Evolutionary conservation across 2,329 filamentous ascomycete genomes (phyloP).

Genomic region (Ilyonectria destructans): DNA sequence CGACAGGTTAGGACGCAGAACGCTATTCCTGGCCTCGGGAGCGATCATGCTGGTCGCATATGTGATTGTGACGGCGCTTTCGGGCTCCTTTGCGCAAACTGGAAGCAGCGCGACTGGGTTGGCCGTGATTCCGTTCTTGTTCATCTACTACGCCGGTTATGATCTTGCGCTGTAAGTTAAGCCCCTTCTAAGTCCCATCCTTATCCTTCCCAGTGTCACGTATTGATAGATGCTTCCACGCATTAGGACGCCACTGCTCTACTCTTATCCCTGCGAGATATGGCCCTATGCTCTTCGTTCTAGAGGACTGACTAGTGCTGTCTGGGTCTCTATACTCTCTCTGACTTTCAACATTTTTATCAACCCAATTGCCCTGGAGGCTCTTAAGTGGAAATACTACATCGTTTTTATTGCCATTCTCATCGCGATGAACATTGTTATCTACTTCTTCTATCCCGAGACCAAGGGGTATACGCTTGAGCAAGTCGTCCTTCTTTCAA

Average conservation of each 20-base stretch:
- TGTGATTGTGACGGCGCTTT: background rate
- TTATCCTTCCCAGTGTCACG: background rate
- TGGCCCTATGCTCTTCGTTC: conserved; percentile 2
- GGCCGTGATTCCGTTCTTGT: conserved; percentile 10
- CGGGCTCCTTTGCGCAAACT: conserved; percentile 1
- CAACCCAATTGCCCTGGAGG: conserved; percentile 58
- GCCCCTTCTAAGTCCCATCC: background rate
- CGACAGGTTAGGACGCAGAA: background rate
- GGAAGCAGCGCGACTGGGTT: background rate
- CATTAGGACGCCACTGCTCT: background rate
- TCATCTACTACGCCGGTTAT: conserved; percentile 9
- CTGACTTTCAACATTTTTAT: conserved; percentile 51
- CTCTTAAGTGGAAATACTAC: conserved; percentile 59
- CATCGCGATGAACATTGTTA: conserved; percentile 9
- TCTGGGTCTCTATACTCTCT: conserved; percentile 3
- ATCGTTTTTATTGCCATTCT: conserved; percentile 55
- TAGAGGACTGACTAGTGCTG: background rate
- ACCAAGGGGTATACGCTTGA: conserved; percentile 23
- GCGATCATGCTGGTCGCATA: background rate
- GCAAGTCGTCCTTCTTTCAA: conserved; percentile 20
- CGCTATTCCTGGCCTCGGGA: background rate
- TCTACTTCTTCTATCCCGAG: conserved; percentile 23
- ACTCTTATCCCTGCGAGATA: conserved; percentile 23
- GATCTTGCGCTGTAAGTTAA: background rate
- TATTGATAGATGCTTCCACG: background rate